These are phyloP conservation scores for Candida orba DNA, from an alignment of 805 yeast species.

Conservation along the genomic window DNA sequence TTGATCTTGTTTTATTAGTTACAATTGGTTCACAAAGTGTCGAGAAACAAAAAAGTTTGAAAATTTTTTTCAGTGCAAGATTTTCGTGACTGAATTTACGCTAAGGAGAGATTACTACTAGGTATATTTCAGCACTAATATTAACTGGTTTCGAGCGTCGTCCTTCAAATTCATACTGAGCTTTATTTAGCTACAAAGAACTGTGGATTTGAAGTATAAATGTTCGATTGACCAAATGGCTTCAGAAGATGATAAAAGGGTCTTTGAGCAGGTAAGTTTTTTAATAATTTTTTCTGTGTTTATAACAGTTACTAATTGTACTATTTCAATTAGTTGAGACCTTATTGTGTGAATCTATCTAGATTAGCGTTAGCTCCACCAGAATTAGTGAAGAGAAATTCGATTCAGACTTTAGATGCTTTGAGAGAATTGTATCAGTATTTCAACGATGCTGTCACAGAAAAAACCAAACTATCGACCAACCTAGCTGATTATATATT, in stretches of 20 bases:
- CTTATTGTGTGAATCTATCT: conserved; percentile 38
- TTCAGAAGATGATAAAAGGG: conserved; percentile 10
- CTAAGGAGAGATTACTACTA: too few relatives aligned
- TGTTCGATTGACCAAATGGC: conserved; percentile 5
- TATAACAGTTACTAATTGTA: conserved; percentile 7
- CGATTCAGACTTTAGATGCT: conserved; percentile 26
- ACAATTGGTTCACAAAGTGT: too few relatives aligned
- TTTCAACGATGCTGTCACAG: conserved; percentile 14
- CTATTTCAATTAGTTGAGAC: conserved; percentile 25
- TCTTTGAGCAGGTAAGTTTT: conserved; percentile 14
- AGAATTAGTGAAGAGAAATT: conserved; percentile 26
- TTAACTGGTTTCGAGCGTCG: neutral
- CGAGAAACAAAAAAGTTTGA: too few relatives aligned
- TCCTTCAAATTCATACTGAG: too few relatives aligned
- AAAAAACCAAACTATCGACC: conserved; percentile 23
- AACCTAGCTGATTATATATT: conserved; percentile 55
- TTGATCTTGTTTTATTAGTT: too few relatives aligned
- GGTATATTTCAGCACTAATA: neutral
- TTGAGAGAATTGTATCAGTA: conserved; percentile 27
- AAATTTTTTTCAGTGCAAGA: neutral
- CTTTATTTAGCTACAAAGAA: too few relatives aligned
- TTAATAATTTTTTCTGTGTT: too few relatives aligned
- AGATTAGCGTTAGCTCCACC: conserved; percentile 35
- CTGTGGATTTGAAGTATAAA: too few relatives aligned
- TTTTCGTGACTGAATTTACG: too few relatives aligned